phyloP scores from a whole-genome alignment of 2,329 filamentous ascomycete genomes.

The Fusarium nanum region DNA sequence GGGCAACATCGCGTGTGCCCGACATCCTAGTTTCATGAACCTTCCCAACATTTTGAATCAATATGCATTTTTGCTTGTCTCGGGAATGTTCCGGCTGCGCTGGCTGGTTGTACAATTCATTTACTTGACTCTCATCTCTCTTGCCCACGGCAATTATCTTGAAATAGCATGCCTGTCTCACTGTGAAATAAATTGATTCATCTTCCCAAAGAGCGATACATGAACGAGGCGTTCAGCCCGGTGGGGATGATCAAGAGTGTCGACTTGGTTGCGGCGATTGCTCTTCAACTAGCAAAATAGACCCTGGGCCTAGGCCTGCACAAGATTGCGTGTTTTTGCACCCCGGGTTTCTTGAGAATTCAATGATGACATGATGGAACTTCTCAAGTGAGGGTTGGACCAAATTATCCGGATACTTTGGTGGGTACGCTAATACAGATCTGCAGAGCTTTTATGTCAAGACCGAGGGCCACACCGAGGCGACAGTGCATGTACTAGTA shows the following conservation, averaged over 20 bases:
- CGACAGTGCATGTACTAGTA: constrained; percentile 10
- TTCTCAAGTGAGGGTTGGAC: constrained; percentile 7
- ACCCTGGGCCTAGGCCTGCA: constrained; percentile 31
- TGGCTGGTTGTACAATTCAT: constrained; percentile 5
- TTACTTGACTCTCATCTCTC: background rate
- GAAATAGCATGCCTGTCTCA: constrained; percentile 18
- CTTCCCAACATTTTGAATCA: constrained; percentile 1
- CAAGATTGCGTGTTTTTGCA: constrained; percentile 18
- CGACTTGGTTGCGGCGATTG: constrained; percentile 7
- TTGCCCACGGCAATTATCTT: background rate
- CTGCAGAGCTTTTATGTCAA: constrained; percentile 19
- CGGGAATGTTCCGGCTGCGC: background rate
- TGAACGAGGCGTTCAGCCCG: constrained; percentile 30
- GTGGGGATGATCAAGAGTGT: constrained; percentile 25
- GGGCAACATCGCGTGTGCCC: background rate
- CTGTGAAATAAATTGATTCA: constrained; percentile 18
- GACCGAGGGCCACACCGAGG: constrained; percentile 14
- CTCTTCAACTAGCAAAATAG: constrained; percentile 16
- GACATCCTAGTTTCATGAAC: background rate
- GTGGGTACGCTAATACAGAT: background rate
- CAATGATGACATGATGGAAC: constrained; percentile 36
- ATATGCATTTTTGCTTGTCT: background rate
- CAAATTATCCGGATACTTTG: constrained; percentile 4
- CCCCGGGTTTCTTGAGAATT: constrained; percentile 11
- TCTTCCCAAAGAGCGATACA: constrained; percentile 1